phyloP scores from a whole-genome alignment of 2,329 filamentous ascomycete species.

The Ceratocystiopsis brevicomis region DNA sequence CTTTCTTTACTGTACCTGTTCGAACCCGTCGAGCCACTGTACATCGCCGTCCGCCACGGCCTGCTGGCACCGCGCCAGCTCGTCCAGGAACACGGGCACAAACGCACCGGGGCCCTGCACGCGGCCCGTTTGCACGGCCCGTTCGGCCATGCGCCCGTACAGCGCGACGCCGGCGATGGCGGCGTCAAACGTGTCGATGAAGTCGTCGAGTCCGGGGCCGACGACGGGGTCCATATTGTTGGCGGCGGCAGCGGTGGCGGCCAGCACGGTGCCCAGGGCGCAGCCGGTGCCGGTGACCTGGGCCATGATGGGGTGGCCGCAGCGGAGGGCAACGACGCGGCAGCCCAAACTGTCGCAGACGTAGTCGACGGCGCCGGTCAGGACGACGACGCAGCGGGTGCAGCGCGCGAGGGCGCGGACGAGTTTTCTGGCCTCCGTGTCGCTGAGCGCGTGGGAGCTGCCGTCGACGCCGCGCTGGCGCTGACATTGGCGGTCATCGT shows the following conservation, averaged over 20 bases:
- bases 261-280: slow-evolving; percentile 64
- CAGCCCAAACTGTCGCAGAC: slow-evolving; percentile 46
- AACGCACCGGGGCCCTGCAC: slow-evolving; percentile 74
- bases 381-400: slow-evolving; percentile 54
- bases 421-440: no score
- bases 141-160: slow-evolving; percentile 58
- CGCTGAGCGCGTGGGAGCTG: no score
- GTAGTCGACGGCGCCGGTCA: slow-evolving; percentile 66
- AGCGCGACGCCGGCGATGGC: slow-evolving; percentile 54
- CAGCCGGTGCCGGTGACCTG: slow-evolving; percentile 68
- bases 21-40: slow-evolving; percentile 7
- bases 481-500: slow-evolving; percentile 14
- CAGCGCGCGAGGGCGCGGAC: slow-evolving; percentile 47
- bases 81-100: slow-evolving; percentile 69
- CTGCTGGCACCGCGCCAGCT: slow-evolving; percentile 25
- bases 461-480: slow-evolving; percentile 82
- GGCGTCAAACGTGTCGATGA: slow-evolving; percentile 49
- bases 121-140: slow-evolving; percentile 37
- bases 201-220: background rate
- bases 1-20: no score
- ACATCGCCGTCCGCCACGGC: slow-evolving; percentile 6
- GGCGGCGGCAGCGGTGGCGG: slow-evolving; percentile 50
- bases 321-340: slow-evolving; percentile 47
- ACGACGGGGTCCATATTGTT: slow-evolving; percentile 12
- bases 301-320: slow-evolving; percentile 56